phyloP scores from a whole-genome alignment of 2,329 filamentous ascomycete genomes.

The Mollisiaceae sp. region DNA sequence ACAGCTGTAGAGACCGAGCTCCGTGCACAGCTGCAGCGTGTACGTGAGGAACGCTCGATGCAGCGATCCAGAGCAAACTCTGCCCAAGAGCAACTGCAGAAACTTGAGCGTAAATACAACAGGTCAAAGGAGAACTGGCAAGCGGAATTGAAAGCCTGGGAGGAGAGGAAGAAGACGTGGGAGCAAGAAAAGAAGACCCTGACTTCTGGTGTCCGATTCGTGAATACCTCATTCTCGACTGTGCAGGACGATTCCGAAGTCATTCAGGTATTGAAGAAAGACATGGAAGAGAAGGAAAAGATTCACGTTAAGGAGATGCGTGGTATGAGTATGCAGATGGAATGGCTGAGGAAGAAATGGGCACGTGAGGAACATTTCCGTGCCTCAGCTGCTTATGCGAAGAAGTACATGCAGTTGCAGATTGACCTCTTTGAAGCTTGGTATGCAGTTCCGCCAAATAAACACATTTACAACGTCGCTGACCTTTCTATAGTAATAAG shows the following conservation, averaged over 20 bases:
- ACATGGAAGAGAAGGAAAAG: conserved; percentile 55
- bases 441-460: conserved; percentile 60
- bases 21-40: conserved; percentile 70
- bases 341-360: conserved; percentile 85
- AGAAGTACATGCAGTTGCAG: conserved; percentile 80
- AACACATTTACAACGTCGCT: conserved; percentile 23
- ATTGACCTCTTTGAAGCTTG: conserved; percentile 87
- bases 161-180: conserved; percentile 9
- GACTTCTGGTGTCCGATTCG: conserved; percentile 45
- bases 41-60: conserved; percentile 66
- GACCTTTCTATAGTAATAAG: conserved; percentile 72
- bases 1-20: conserved; percentile 63
- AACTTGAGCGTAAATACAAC: conserved; percentile 46
- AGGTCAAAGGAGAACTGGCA: conserved; percentile 48
- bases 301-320: conserved; percentile 77
- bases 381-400: conserved; percentile 81
- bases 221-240: conserved; percentile 44
- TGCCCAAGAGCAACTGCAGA: conserved; percentile 34
- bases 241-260: conserved; percentile 48
- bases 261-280: conserved; percentile 41
- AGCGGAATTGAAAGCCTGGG: conserved; percentile 14
- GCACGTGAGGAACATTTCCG: conserved; percentile 81
- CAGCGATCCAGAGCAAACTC: conserved; percentile 33
- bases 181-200: conserved; percentile 41
- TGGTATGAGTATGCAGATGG: conserved; percentile 86